These are phyloP conservation scores for Hymenoscyphus repandus DNA, from an alignment of 2,329 filamentous ascomycete species.

Conservation along the genomic window DNA sequence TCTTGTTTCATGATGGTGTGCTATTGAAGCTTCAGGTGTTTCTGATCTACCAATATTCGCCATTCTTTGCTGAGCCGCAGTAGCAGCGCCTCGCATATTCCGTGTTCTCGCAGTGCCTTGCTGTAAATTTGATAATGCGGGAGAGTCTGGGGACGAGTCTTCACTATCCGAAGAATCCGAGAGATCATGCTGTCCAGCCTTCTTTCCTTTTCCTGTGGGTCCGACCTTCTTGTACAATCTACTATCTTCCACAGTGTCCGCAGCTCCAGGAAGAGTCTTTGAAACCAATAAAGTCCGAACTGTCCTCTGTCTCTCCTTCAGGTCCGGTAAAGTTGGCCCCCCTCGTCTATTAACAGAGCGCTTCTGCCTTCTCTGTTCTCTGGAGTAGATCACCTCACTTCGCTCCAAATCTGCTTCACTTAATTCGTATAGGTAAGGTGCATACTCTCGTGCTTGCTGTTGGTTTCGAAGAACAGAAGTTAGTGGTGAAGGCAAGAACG, in stretches of 20 bases:
- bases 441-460: conserved; percentile 89
- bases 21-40: conserved; percentile 72
- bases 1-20: conserved; percentile 69
- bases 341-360: conserved; percentile 90
- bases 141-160: conserved; percentile 81
- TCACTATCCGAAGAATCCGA: conserved; percentile 92
- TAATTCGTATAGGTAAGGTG: conserved; percentile 89
- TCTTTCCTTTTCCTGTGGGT: conserved; percentile 48
- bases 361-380: conserved; percentile 92
- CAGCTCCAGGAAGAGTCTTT: conserved; percentile 84
- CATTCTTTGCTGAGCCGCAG: conserved; percentile 82
- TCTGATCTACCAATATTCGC: conserved; percentile 76
- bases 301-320: conserved; percentile 90
- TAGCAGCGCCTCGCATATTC: conserved; percentile 83
- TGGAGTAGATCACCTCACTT: conserved; percentile 86
- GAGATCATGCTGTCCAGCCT: conserved; percentile 51
- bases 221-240: conserved; percentile 77
- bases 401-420: conserved; percentile 85
- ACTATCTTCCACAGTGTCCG: conserved; percentile 73
- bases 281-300: conserved; percentile 91
- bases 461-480: conserved; percentile 81
- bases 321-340: conserved; percentile 87
- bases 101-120: conserved; percentile 77
- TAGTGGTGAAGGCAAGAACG: conserved; percentile 81
- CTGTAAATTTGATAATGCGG: conserved; percentile 65